These are phyloP conservation scores for Gigaspora rosea DNA, from an alignment of 192 early-diverging fungal genomes.

Conservation along the genomic window DNA sequence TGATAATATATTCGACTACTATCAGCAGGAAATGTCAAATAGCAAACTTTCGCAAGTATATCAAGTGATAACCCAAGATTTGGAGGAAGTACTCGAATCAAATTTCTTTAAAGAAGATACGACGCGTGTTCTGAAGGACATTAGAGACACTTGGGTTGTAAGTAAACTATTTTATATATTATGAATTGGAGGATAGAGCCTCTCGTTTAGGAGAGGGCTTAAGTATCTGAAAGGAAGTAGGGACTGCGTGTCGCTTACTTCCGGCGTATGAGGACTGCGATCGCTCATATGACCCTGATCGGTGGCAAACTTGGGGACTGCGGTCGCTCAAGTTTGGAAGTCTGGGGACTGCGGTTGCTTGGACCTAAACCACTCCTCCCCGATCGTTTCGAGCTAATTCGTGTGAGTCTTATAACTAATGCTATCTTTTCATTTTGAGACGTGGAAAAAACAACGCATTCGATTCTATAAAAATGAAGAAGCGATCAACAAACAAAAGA, in stretches of 20 bases:
- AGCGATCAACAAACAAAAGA: conserved; percentile 18
- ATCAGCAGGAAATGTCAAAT: conserved; percentile 23
- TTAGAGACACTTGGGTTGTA: conserved; percentile 26
- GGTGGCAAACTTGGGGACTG: conserved; percentile 10
- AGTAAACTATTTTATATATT: conserved; percentile 33
- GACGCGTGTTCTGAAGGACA: conserved; percentile 23
- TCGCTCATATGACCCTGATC: conserved; percentile 4
- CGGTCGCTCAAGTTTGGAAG: conserved; percentile 34
- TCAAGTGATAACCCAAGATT: conserved; percentile 9
- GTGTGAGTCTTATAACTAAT: conserved; percentile 17
- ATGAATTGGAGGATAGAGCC: conserved; percentile 32
- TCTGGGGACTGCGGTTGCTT: conserved; percentile 31
- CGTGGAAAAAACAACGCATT: conserved; percentile 22
- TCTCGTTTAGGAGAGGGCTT: conserved; percentile 29
- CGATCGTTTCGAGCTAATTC: conserved; percentile 19
- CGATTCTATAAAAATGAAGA: conserved; percentile 17
- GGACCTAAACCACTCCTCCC: conserved; percentile 32
- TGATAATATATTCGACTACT: conserved; percentile 27
- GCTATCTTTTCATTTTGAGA: conserved; percentile 31
- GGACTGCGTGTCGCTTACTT: conserved; percentile 33
- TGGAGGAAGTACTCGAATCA: conserved; percentile 26
- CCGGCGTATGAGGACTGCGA: conserved; percentile 21
- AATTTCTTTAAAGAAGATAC: conserved; percentile 35
- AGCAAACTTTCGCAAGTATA: conserved; percentile 15
- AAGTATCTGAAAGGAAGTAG: conserved; percentile 34